Evolutionary conservation across 305 asterid genomes (phyloP).

Genomic region (Fraxinus baroniana): DNA sequence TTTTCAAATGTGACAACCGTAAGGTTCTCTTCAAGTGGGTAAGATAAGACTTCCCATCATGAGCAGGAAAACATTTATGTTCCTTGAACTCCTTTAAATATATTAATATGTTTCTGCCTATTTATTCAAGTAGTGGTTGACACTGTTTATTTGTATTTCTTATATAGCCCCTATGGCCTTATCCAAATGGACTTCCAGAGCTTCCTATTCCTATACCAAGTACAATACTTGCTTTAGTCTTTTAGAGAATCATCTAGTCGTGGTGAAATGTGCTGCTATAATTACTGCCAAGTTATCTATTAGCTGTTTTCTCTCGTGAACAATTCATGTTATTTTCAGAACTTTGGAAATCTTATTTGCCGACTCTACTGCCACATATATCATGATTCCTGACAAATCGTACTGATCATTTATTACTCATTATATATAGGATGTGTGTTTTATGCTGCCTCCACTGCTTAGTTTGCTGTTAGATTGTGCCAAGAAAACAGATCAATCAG

Average conservation of each 20-base stretch:
- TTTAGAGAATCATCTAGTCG: slow-evolving; percentile 7
- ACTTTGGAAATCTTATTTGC: slow-evolving; percentile 11
- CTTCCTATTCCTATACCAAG: background rate
- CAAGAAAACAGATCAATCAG: slow-evolving; percentile 90
- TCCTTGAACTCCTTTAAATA: background rate
- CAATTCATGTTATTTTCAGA: background rate
- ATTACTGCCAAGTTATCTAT: background rate
- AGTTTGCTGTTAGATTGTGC: slow-evolving; percentile 96
- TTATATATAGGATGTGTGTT: slow-evolving; percentile 84
- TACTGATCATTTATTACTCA: slow-evolving; percentile 25
- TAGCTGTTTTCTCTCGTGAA: background rate
- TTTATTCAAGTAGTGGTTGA: background rate
- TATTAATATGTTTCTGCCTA: background rate
- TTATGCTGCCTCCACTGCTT: slow-evolving; percentile 94
- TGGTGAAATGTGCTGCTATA: slow-evolving; percentile 18
- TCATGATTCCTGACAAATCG: slow-evolving; percentile 21
- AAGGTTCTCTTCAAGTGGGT: no score
- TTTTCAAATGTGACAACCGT: background rate
- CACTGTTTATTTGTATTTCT: background rate
- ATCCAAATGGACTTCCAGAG: background rate
- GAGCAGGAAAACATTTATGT: background rate
- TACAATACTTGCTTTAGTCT: slow-evolving; percentile 1
- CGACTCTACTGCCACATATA: slow-evolving; percentile 3
- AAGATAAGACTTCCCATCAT: no score
- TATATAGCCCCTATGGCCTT: background rate